A percentile compares a stretch with the other conserved stretches of the same genome.
phyloP scores from a whole-genome alignment of 495 filamentous ascomycete species.

The Melanomma pulvis-pyrius region DNA sequence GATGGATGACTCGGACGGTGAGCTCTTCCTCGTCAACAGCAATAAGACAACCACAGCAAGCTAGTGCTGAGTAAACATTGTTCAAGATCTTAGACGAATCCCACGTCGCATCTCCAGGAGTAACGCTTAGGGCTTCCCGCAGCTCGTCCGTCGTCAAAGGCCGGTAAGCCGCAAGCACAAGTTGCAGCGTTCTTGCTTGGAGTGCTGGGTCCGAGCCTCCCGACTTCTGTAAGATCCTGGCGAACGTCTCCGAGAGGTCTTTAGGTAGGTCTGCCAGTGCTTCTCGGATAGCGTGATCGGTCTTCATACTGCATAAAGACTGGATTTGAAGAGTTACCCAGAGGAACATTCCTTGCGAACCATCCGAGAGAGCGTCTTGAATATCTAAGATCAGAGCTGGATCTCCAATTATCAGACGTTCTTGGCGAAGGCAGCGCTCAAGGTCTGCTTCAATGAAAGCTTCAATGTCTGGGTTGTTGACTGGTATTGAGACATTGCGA shows the following conservation, averaged over 20 bases:
- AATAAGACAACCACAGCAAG: constrained; percentile 51
- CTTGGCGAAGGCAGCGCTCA: constrained; percentile 40
- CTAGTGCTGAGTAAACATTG: constrained; percentile 44
- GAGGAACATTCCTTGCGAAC: constrained; percentile 52
- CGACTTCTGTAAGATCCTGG: constrained; percentile 45
- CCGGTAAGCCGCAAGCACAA: constrained; percentile 44
- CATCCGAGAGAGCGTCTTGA: constrained; percentile 41
- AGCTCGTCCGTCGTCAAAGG: constrained; percentile 50
- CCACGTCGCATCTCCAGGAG: constrained; percentile 45
- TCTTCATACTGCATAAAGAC: constrained; percentile 46
- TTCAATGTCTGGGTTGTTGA: constrained; percentile 50
- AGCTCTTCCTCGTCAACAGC: constrained; percentile 52
- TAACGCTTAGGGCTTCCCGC: constrained; percentile 50
- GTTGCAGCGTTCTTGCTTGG: constrained; percentile 39
- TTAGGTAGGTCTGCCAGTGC: constrained; percentile 50
- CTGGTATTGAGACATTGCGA: constrained; percentile 40
- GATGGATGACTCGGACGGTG: constrained; percentile 49
- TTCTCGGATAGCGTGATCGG: constrained; percentile 48
- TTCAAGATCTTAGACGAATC: constrained; percentile 44
- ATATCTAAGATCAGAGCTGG: constrained; percentile 47
- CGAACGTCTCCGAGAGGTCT: constrained; percentile 49
- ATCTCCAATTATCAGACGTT: constrained; percentile 45
- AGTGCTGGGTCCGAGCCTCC: constrained; percentile 19
- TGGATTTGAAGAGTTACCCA: constrained; percentile 54
- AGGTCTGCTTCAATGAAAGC: constrained; percentile 47